phyloP scores from a whole-genome alignment of 345 rosid genomes.

The Salix caprea region DNA sequence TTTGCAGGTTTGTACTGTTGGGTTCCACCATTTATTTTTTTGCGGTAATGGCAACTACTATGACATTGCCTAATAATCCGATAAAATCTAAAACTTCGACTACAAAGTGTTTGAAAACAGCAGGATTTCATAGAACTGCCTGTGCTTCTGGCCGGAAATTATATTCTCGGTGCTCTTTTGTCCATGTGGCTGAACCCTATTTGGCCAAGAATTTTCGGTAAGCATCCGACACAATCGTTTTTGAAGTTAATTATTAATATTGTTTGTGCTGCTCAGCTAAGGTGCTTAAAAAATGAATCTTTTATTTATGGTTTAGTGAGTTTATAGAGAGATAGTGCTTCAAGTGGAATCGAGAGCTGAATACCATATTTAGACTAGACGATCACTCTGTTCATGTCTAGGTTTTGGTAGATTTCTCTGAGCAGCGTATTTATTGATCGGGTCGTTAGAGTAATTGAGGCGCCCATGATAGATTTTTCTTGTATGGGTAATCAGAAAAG shows the following conservation, averaged over 20 bases:
- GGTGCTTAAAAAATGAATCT: background rate
- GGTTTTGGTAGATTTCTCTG: background rate
- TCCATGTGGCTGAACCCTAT: conserved; percentile 32
- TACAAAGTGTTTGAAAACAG: conserved; percentile 26
- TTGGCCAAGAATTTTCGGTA: conserved; percentile 37
- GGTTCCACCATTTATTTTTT: background rate
- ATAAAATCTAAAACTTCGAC: conserved; percentile 15
- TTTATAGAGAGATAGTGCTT: background rate
- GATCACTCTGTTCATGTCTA: background rate
- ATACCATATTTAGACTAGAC: background rate
- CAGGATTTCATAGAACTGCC: conserved; percentile 25
- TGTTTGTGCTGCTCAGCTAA: background rate
- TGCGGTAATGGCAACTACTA: conserved; percentile 36
- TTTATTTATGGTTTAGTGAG: background rate
- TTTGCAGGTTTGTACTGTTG: conserved; percentile 13
- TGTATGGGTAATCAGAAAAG: background rate
- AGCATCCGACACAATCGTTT: background rate
- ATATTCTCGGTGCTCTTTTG: conserved; percentile 24
- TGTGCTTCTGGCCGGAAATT: conserved; percentile 35
- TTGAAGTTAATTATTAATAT: background rate
- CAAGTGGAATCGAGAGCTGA: background rate
- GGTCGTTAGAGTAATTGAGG: background rate
- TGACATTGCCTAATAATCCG: conserved; percentile 25
- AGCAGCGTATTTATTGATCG: background rate
- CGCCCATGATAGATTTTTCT: background rate